A percentile compares a stretch with the other conserved stretches of the same genome.
Evolutionary conservation across 2,329 filamentous ascomycete species (phyloP).

Genomic region (Scedosporium aurantiacum): DNA sequence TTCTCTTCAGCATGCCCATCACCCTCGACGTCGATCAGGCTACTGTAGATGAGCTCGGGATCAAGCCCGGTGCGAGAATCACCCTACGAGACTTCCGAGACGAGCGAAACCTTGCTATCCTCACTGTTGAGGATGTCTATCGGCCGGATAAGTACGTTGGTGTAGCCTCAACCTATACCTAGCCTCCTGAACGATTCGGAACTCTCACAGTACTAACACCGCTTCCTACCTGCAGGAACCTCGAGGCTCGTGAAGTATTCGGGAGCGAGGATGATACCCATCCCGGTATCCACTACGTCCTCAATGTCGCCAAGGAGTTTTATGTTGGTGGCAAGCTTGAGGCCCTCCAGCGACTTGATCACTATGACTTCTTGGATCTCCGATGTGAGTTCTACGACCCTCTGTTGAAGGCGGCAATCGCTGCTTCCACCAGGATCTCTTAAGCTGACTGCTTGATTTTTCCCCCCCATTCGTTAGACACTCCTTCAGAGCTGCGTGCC

Average conservation of each 20-base stretch:
- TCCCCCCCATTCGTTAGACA: constrained; percentile 43
- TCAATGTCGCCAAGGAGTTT: constrained; percentile 68
- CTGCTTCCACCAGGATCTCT: neutral
- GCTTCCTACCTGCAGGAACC: constrained; percentile 40
- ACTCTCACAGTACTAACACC: constrained; percentile 10
- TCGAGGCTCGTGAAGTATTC: constrained; percentile 90
- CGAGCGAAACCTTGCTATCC: constrained; percentile 88
- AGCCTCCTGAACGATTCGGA: neutral
- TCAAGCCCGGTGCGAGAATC: constrained; percentile 72
- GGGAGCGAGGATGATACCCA: constrained; percentile 82
- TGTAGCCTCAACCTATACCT: neutral
- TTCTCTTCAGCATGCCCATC: constrained; percentile 94
- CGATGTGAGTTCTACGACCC: constrained; percentile 53
- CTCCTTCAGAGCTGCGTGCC: constrained; percentile 82
- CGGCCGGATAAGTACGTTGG: constrained; percentile 71
- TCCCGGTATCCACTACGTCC: constrained; percentile 85
- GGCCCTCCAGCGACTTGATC: constrained; percentile 86
- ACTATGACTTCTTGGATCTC: constrained; percentile 97
- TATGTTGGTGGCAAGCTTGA: constrained; percentile 96
- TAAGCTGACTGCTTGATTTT: constrained; percentile 6
- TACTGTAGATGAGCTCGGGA: constrained; percentile 60
- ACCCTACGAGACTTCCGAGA: constrained; percentile 92
- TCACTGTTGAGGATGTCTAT: constrained; percentile 94
- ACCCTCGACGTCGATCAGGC: constrained; percentile 74
- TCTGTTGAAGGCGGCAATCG: neutral